Percentiles rank a stretch among this genome's conserved stretches.
Conservation (phyloP, 169 alveolate genomes). For the Theileria sp. region DNA sequence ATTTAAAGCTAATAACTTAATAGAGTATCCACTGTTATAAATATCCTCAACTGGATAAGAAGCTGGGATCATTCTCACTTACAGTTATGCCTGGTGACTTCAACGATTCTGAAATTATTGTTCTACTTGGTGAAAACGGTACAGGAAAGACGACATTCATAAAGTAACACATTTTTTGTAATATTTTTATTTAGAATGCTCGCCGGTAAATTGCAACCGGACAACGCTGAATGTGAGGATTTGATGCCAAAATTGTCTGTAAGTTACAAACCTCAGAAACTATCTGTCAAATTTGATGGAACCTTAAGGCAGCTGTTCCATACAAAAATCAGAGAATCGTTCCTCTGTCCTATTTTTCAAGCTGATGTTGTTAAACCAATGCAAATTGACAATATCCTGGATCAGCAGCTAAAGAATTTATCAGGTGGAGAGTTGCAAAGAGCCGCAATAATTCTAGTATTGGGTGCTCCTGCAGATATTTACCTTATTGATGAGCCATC, state of each 20-base stretch:
- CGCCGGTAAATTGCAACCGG: slow-evolving; percentile 94
- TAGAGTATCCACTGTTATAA: slow-evolving; percentile 75
- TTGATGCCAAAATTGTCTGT: slow-evolving; percentile 90
- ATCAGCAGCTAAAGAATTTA: slow-evolving; percentile 92
- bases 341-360: slow-evolving; percentile 89
- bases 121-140: slow-evolving; percentile 98
- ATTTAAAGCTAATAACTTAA: background rate
- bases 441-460: slow-evolving; percentile 95
- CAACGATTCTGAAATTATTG: slow-evolving; percentile 94
- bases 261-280: slow-evolving; percentile 97
- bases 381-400: slow-evolving; percentile 89
- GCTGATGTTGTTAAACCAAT: slow-evolving; percentile 97
- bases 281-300: slow-evolving; percentile 97
- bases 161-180: slow-evolving; percentile 44
- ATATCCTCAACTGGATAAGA: slow-evolving; percentile 83
- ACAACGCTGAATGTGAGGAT: slow-evolving; percentile 79
- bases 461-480: slow-evolving; percentile 97
- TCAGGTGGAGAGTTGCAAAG: slow-evolving; percentile 99
- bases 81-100: slow-evolving; percentile 91
- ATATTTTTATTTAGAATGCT: slow-evolving; percentile 74
- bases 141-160: slow-evolving; percentile 99
- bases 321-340: slow-evolving; percentile 88
- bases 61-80: slow-evolving; percentile 83
- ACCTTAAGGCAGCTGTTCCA: slow-evolving; percentile 91
- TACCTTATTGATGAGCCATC: slow-evolving; percentile 99